These are phyloP conservation scores for Colletotrichum sp. DNA, from an alignment of 2,329 filamentous ascomycete genomes.

Conservation along the genomic window DNA sequence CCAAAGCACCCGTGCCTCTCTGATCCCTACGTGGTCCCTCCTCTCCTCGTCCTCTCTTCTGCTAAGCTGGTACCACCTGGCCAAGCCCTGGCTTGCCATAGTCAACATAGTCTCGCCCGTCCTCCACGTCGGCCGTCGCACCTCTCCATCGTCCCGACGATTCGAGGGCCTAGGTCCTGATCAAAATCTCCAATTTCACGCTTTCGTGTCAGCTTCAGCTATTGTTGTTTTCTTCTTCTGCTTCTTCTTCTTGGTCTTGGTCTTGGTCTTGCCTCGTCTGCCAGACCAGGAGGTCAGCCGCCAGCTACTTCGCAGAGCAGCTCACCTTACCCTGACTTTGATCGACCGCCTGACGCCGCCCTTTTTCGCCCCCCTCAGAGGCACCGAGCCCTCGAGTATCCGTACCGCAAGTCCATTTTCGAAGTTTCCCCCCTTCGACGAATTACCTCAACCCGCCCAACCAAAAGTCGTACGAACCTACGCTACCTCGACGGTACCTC, in stretches of 20 bases:
- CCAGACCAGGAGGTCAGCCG: not conserved
- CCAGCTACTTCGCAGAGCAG: not conserved
- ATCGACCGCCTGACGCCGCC: not conserved
- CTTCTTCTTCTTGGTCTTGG: not conserved
- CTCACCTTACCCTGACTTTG: not conserved
- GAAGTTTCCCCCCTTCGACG: not conserved
- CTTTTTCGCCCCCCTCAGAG: constrained; percentile 1
- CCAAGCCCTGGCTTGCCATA: constrained; percentile 18
- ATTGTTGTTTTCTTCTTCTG: not conserved
- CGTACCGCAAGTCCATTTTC: not conserved
- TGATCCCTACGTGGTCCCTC: not conserved
- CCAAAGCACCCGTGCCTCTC: not conserved
- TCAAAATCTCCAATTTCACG: constrained; percentile 7
- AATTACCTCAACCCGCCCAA: constrained; percentile 3
- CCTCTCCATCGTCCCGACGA: constrained; percentile 15
- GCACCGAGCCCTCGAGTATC: not conserved
- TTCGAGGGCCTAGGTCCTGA: constrained; percentile 7
- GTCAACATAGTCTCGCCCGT: constrained; percentile 17
- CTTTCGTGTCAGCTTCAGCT: not conserved
- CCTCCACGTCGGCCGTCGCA: constrained; percentile 17
- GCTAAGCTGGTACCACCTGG: not conserved
- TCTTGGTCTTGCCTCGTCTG: constrained; percentile 8
- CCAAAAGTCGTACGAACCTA: constrained; percentile 6
- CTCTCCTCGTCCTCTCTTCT: not conserved
- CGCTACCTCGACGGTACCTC: constrained; percentile 8